These are phyloP conservation scores for Colletotrichum cordylinicola DNA, from an alignment of 2,329 filamentous ascomycete species.

Conservation along the genomic window DNA sequence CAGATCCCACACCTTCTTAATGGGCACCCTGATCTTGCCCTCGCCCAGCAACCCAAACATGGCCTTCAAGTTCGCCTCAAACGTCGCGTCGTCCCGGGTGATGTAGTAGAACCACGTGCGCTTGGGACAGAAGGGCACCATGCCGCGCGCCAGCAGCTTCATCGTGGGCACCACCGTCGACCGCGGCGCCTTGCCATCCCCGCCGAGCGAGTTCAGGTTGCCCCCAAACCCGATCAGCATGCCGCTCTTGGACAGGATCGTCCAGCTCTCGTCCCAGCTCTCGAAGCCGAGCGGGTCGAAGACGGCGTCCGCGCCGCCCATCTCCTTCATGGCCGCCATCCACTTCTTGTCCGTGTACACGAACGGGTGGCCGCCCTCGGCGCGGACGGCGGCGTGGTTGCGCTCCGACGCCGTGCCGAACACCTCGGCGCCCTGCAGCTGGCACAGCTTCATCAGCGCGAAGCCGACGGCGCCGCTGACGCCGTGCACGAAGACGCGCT, in stretches of 20 bases:
- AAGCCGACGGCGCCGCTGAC: conserved; percentile 55
- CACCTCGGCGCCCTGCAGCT: conserved; percentile 48
- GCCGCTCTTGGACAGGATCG: conserved; percentile 45
- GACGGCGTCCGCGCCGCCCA: conserved; percentile 52
- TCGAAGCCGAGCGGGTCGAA: conserved; percentile 57
- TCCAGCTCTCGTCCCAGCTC: conserved; percentile 55
- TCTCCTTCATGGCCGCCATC: conserved; percentile 48
- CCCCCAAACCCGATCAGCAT: conserved; percentile 44
- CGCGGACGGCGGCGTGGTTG: conserved; percentile 46
- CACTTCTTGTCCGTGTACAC: conserved; percentile 55
- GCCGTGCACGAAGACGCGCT: conserved; percentile 56
- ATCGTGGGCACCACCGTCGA: conserved; percentile 33
- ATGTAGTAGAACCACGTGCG: conserved; percentile 42
- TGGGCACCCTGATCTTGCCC: conserved; percentile 37
- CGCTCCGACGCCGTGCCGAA: conserved; percentile 54
- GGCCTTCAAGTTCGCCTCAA: conserved; percentile 32
- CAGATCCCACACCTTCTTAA: conserved; percentile 46
- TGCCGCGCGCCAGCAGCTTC: conserved; percentile 36
- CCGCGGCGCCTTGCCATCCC: conserved; percentile 33
- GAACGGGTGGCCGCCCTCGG: conserved; percentile 46
- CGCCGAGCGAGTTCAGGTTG: conserved; percentile 36
- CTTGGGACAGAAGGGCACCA: conserved; percentile 24
- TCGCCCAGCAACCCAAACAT: conserved; percentile 36
- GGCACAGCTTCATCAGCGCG: conserved; percentile 45
- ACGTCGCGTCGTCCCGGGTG: conserved; percentile 36